phyloP scores from a whole-genome alignment of 129 eudicot genomes.

The Gnaphalium uliginosum region DNA sequence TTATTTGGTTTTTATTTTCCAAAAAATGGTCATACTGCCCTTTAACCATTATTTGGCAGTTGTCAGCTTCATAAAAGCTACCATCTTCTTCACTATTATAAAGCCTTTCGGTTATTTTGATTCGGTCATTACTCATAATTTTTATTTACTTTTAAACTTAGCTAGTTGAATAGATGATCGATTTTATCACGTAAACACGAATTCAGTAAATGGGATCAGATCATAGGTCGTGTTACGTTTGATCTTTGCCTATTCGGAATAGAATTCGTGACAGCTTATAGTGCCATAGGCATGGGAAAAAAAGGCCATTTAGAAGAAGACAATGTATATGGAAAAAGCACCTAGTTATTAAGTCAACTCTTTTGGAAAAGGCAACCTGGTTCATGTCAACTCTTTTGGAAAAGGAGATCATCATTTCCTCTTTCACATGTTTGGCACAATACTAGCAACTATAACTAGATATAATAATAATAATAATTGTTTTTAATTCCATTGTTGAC shows the following conservation, averaged over 20 bases:
- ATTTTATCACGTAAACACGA: neutral
- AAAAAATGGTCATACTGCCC: neutral
- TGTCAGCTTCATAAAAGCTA: constrained; percentile 39
- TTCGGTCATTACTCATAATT: neutral
- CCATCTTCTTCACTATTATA: constrained; percentile 5
- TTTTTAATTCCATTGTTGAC: too few relatives aligned
- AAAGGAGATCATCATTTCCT: neutral
- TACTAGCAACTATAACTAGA: too few relatives aligned
- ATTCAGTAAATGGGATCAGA: neutral
- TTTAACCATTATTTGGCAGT: constrained; percentile 34
- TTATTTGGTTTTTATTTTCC: constrained; percentile 35
- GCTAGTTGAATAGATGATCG: neutral
- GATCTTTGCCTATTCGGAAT: neutral
- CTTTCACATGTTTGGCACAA: too few relatives aligned
- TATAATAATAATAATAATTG: too few relatives aligned
- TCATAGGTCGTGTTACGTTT: neutral
- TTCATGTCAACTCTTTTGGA: neutral
- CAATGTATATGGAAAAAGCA: constrained; percentile 17
- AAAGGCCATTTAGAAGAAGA: neutral
- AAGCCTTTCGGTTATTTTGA: neutral
- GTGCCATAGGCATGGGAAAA: neutral
- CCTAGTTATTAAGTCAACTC: constrained; percentile 17
- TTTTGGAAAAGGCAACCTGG: constrained; percentile 15
- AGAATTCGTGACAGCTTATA: neutral
- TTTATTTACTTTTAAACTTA: neutral